These are phyloP conservation scores for Penicillium brevicompactum DNA, from an alignment of 2,329 filamentous ascomycete species.

Conservation along the genomic window DNA sequence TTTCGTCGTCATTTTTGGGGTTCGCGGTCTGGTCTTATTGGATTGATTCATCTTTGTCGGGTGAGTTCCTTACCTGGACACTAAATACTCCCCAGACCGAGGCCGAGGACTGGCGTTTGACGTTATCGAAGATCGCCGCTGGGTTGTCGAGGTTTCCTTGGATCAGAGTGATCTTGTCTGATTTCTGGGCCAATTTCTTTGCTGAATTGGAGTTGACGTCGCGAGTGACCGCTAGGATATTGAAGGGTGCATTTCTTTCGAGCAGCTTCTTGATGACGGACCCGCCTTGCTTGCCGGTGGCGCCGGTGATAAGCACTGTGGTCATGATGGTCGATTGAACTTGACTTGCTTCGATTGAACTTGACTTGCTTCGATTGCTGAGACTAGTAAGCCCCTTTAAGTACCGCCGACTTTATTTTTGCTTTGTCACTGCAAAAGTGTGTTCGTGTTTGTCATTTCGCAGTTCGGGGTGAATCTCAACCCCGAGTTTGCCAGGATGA, in stretches of 20 bases:
- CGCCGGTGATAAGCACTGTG: constrained; percentile 40
- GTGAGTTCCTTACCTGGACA: constrained; percentile 57
- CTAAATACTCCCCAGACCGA: constrained; percentile 64
- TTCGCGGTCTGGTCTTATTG: not conserved
- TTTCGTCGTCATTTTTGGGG: constrained; percentile 37
- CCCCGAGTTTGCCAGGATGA: no score
- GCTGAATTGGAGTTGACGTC: constrained; percentile 53
- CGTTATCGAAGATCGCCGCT: constrained; percentile 52
- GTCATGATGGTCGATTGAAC: no score
- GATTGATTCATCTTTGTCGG: no score
- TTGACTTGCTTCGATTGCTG: no score
- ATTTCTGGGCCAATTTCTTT: constrained; percentile 43
- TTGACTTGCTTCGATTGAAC: no score
- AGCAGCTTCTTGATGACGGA: constrained; percentile 36
- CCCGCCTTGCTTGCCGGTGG: constrained; percentile 47
- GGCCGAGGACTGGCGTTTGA: constrained; percentile 35
- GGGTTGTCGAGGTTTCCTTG: constrained; percentile 60
- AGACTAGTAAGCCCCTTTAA: no score
- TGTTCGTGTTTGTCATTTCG: no score
- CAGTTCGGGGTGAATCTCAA: no score
- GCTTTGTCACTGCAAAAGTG: no score
- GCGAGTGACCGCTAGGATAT: constrained; percentile 64
- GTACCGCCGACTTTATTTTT: no score
- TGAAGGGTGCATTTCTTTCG: constrained; percentile 36
- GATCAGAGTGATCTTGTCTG: constrained; percentile 55